These are phyloP conservation scores for Ceratonia siliqua DNA, from an alignment of 306 rosid species.

Conservation along the genomic window DNA sequence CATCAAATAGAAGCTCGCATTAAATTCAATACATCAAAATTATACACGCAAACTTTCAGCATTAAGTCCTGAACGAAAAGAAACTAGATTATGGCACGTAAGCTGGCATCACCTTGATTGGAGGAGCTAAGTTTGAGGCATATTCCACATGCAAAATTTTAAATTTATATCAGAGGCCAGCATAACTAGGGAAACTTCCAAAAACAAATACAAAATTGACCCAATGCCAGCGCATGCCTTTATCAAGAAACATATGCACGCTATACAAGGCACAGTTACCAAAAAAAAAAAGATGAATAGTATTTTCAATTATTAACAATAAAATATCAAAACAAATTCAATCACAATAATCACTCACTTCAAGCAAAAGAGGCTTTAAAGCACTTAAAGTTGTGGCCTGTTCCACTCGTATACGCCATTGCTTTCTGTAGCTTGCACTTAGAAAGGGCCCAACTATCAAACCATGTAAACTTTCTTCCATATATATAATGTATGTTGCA, in stretches of 20 bases:
- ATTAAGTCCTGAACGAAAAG: background rate
- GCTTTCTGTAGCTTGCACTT: slow-evolving; percentile 60
- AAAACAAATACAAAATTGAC: slow-evolving; percentile 26
- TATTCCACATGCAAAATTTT: background rate
- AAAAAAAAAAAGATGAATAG: too few relatives aligned
- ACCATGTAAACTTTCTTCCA: slow-evolving; percentile 83
- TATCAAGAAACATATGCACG: background rate
- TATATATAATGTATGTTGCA: slow-evolving; percentile 68
- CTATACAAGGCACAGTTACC: background rate
- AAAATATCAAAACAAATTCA: slow-evolving; percentile 10
- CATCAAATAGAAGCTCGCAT: background rate
- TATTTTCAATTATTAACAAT: slow-evolving; percentile 5
- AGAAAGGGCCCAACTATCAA: slow-evolving; percentile 77
- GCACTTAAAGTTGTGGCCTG: slow-evolving; percentile 58
- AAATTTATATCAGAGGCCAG: too few relatives aligned
- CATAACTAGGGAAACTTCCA: background rate
- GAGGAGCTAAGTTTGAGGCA: background rate
- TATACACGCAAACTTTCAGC: background rate
- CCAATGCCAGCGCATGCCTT: slow-evolving; percentile 18
- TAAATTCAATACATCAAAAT: slow-evolving; percentile 7
- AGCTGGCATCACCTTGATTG: background rate
- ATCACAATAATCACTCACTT: slow-evolving; percentile 58
- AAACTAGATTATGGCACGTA: background rate
- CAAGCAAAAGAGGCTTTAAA: slow-evolving; percentile 68
- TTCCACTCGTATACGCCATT: slow-evolving; percentile 73